phyloP scores from a whole-genome alignment of 495 filamentous ascomycete species.

The Corynascus novoguineensis region DNA sequence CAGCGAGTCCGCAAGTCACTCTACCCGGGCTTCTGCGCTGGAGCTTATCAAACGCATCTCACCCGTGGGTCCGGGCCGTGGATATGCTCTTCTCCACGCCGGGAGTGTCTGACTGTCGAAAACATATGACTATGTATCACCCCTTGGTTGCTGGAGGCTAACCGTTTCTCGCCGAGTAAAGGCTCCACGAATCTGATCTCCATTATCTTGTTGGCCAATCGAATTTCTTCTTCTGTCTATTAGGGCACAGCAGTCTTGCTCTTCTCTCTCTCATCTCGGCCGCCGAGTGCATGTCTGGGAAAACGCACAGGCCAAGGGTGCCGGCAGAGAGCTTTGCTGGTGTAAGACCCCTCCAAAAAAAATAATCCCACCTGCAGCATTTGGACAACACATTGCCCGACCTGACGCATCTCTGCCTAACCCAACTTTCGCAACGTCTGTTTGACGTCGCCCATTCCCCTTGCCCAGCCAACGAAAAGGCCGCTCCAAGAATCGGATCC shows the following conservation, averaged over 20 bases:
- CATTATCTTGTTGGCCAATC: constrained; percentile 3
- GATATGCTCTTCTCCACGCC: background rate
- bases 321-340: background rate
- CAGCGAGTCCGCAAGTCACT: background rate
- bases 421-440: constrained; percentile 38
- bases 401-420: constrained; percentile 50
- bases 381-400: constrained; percentile 44
- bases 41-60: constrained; percentile 7
- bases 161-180: constrained; percentile 6
- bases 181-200: background rate
- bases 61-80: constrained; percentile 5
- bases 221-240: constrained; percentile 2
- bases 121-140: background rate
- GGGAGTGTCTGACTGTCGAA: background rate
- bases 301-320: constrained; percentile 15
- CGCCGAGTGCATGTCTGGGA: background rate
- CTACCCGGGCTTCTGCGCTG: background rate
- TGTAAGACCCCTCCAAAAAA: constrained; percentile 17
- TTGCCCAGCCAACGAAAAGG: constrained; percentile 30
- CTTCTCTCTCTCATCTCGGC: background rate
- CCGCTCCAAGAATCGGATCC: constrained; percentile 22
- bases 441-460: constrained; percentile 27
- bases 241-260: background rate
- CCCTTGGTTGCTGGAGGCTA: background rate
- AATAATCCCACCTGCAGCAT: constrained; percentile 31